Conservation (phyloP, 352 stramenopile genomes). For the Phytophthora sojae region DNA sequence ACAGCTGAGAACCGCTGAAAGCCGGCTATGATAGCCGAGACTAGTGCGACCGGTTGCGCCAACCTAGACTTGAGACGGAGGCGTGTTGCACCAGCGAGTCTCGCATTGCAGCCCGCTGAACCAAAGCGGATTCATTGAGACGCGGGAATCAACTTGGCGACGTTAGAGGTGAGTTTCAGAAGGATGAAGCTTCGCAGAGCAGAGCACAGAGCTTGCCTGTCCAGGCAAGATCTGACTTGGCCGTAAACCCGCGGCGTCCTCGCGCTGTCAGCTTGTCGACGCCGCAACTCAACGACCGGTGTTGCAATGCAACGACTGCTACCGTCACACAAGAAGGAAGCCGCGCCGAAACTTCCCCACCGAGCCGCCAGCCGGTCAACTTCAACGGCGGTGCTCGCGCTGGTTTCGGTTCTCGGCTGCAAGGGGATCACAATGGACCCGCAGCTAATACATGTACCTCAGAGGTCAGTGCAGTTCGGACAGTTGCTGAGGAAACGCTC, state of each 20-base stretch:
- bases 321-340: slow-evolving; percentile 2
- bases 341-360: slow-evolving; percentile 1
- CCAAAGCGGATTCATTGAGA: background rate
- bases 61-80: slow-evolving; percentile 6
- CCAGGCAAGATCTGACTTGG: background rate
- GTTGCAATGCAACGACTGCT: slow-evolving; percentile 13
- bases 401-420: background rate
- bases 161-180: background rate
- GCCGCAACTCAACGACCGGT: slow-evolving; percentile 5
- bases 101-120: background rate
- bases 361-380: background rate
- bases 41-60: background rate
- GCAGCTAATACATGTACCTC: too few relatives aligned
- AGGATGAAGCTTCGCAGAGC: too few relatives aligned
- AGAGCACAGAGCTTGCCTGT: background rate
- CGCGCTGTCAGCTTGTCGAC: background rate
- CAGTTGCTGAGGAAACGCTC: background rate
- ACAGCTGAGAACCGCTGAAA: slow-evolving; percentile 20
- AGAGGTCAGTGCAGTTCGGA: background rate
- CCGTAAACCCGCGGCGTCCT: background rate
- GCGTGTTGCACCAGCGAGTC: background rate
- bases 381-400: background rate
- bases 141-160: background rate
- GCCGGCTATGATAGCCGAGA: background rate
- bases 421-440: too few relatives aligned